Evolutionary conservation across 2,329 filamentous ascomycete species (phyloP).

Genomic region (Phialophora verrucosa): DNA sequence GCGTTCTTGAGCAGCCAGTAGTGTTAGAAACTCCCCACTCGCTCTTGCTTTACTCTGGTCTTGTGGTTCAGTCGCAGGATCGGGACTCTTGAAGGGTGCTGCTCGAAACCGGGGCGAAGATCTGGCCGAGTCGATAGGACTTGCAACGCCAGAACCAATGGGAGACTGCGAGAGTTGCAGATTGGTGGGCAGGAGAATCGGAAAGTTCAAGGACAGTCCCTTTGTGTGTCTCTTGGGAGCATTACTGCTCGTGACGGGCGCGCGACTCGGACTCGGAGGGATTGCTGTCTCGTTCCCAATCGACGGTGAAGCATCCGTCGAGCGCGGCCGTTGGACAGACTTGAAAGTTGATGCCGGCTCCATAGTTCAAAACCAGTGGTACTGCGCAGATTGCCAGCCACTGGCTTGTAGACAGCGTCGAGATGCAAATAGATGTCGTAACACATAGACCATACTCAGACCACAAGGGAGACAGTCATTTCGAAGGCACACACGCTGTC

Average conservation of each 20-base stretch:
- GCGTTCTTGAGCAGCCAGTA: slow-evolving; percentile 89
- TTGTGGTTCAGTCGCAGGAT: slow-evolving; percentile 33
- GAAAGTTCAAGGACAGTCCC: slow-evolving; percentile 55
- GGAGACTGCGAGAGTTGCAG: slow-evolving; percentile 41
- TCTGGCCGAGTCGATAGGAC: slow-evolving; percentile 36
- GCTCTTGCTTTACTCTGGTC: slow-evolving; percentile 51
- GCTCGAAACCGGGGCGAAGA: slow-evolving; percentile 34
- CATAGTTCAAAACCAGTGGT: neutral
- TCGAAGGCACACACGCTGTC: neutral
- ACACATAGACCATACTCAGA: neutral
- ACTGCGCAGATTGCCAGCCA: neutral
- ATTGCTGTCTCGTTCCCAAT: slow-evolving; percentile 5
- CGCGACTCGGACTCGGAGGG: slow-evolving; percentile 20
- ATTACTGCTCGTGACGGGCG: slow-evolving; percentile 12
- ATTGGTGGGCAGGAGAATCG: slow-evolving; percentile 48
- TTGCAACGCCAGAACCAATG: slow-evolving; percentile 41
- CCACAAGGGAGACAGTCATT: neutral
- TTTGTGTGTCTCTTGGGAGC: slow-evolving; percentile 49
- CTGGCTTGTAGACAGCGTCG: neutral
- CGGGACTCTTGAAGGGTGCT: slow-evolving; percentile 23
- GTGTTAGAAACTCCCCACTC: slow-evolving; percentile 76
- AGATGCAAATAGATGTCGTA: neutral
- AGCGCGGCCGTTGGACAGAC: neutral
- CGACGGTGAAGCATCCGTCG: neutral
- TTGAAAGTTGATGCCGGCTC: slow-evolving; percentile 6